These are phyloP conservation scores for Gracilaria caudata DNA, from an alignment of 23 red algal species.

Conservation along the genomic window DNA sequence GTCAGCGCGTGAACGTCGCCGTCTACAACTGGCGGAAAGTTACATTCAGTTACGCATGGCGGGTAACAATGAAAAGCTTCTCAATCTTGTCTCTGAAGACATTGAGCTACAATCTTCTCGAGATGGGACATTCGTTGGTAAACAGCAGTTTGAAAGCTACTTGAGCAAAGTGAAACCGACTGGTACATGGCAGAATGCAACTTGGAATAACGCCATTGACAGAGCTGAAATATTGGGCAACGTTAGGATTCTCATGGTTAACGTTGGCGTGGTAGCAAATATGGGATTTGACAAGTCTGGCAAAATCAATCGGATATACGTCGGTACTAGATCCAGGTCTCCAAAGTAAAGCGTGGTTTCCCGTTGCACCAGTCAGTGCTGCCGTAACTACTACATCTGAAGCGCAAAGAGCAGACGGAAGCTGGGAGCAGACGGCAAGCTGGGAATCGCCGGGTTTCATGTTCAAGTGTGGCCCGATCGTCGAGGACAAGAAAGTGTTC, in stretches of 20 bases:
- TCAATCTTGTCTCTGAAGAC: constrained; percentile 49
- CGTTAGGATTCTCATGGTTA: constrained; percentile 53
- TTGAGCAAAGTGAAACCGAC: constrained; percentile 46
- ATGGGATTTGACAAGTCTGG: constrained; percentile 50
- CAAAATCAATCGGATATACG: constrained; percentile 67
- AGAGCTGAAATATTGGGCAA: constrained; percentile 49
- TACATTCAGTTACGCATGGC: constrained; percentile 52
- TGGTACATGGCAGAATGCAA: constrained; percentile 54
- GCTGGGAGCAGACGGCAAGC: too few relatives aligned
- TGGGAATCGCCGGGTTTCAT: too few relatives aligned
- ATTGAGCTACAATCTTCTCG: constrained; percentile 40
- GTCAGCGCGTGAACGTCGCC: constrained; percentile 12
- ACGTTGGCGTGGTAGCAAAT: constrained; percentile 58
- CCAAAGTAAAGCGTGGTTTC: neutral
- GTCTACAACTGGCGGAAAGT: constrained; percentile 30
- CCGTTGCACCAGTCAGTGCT: neutral
- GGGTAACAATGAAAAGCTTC: constrained; percentile 41
- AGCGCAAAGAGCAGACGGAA: neutral
- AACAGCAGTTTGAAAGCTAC: constrained; percentile 34
- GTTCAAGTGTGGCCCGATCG: too few relatives aligned
- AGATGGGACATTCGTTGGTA: constrained; percentile 36
- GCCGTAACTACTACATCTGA: neutral
- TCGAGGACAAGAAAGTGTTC: too few relatives aligned
- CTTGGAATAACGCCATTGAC: constrained; percentile 53
- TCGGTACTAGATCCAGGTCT: constrained; percentile 37